Base-by-base conservation (phyloP, 495 filamentous ascomycete genomes). In the Durotheca rogersii region DNA sequence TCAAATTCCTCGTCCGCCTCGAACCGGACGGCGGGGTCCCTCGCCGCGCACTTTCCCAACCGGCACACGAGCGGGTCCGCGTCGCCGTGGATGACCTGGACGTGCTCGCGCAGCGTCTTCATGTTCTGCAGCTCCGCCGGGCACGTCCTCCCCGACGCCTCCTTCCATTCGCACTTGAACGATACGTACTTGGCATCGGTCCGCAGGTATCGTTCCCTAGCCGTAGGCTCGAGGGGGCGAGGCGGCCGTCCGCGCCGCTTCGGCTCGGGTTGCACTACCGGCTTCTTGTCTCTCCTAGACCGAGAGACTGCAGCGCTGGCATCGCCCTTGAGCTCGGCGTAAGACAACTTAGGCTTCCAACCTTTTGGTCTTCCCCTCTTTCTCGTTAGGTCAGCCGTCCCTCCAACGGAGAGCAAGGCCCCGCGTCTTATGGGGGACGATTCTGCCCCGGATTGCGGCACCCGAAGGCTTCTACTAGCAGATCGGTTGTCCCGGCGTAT, bases 51-150 rank as follows among this genome's bases (percentile, higher is more conserved):
- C 25, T 55, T 63, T 19, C 51, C 52, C 68, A 69, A 74, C 12
- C 55, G 65, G 48, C 71, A 76, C 16, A 48, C 29, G n/a, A 60
- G 33, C 32, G 56, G 49, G 15, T 67, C 57, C 10, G 31, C 41
- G 4, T 56, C 48, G 10, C 66, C 66, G 55, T 78, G 87, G 4
- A 82, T 67, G 43, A 83, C 77, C 21, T 73, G 56, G 15, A 91
- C 60, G 61, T 94, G 89, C 42, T 77, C 79, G 44, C 81, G 79
- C 15, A 93, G 72, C 0, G 82, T 82, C 1, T 83, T 78, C 23
- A 89, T 61, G 60, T 90, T 91, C 53, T 92, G 88, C 2, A 93
- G 71, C 60, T 89, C 78, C 0, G 83, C 81, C 4, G 73, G 72
- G 58, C 89, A 94, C n/a, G 48, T 1, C 19, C 6, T 34, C 7